phyloP scores from a whole-genome alignment of 257 asterid species.

The Fraxinus excelsior region DNA sequence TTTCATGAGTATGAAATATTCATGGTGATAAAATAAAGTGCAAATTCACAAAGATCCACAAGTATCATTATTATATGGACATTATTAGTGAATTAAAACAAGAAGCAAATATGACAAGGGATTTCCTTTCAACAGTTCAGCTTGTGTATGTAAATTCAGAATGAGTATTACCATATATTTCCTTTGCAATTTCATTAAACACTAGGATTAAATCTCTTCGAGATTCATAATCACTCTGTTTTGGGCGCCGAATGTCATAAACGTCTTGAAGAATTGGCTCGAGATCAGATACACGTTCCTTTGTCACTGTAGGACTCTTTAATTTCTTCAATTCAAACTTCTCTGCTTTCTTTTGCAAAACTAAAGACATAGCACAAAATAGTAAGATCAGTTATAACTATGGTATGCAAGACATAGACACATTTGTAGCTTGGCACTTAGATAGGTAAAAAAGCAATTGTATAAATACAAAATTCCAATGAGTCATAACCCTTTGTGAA shows the following conservation, averaged over 20 bases:
- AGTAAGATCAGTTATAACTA: slow-evolving; percentile 19
- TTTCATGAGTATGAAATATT: background rate
- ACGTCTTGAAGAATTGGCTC: slow-evolving; percentile 66
- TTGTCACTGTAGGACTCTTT: slow-evolving; percentile 43
- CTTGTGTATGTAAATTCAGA: background rate
- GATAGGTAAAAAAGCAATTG: slow-evolving; percentile 10
- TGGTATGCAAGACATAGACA: background rate
- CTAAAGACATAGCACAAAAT: slow-evolving; percentile 43
- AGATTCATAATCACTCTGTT: slow-evolving; percentile 57
- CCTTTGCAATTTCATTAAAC: slow-evolving; percentile 80
- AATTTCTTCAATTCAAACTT: slow-evolving; percentile 57
- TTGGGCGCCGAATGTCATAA: slow-evolving; percentile 57
- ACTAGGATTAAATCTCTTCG: slow-evolving; percentile 68
- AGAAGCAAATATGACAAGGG: background rate
- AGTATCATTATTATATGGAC: slow-evolving; percentile 7
- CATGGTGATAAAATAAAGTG: slow-evolving; percentile 10
- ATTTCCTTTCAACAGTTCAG: background rate
- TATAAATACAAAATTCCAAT: slow-evolving; percentile 2
- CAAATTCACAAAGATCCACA: background rate
- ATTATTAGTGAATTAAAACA: slow-evolving; percentile 7
- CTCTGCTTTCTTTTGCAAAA: slow-evolving; percentile 63
- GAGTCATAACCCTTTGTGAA: background rate
- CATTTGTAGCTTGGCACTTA: slow-evolving; percentile 13
- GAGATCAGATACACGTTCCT: slow-evolving; percentile 42
- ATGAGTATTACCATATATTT: slow-evolving; percentile 61